Evolutionary conservation across 129 eudicot species (phyloP).

Genomic region (Ambrosia trifida): DNA sequence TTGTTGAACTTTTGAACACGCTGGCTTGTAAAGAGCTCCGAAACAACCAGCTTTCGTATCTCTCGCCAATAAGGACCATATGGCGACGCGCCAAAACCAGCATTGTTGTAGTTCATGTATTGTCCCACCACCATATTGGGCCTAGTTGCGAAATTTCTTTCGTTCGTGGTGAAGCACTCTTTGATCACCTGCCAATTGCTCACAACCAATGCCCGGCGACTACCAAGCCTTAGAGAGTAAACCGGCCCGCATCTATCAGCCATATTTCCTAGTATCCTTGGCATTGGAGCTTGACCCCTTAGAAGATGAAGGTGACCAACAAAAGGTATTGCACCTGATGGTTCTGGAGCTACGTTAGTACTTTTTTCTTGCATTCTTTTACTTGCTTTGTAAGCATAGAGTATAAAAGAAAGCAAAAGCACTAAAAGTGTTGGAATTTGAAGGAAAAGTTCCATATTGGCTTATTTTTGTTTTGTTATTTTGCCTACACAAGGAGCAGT

Average conservation of each 20-base stretch:
- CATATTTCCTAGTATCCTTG: slow-evolving; percentile 31
- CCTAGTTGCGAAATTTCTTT: slow-evolving; percentile 41
- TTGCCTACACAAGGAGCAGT: too few species aligned
- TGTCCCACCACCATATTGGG: slow-evolving; percentile 40
- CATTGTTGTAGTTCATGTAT: slow-evolving; percentile 37
- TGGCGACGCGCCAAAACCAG: slow-evolving; percentile 39
- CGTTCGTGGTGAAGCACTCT: slow-evolving; percentile 28
- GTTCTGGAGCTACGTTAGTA: slow-evolving; percentile 40
- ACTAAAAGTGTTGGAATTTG: neutral
- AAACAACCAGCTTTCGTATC: slow-evolving; percentile 46
- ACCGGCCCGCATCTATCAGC: slow-evolving; percentile 30
- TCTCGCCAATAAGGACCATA: slow-evolving; percentile 63
- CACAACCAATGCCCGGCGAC: slow-evolving; percentile 39
- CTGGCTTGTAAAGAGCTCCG: slow-evolving; percentile 38
- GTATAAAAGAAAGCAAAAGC: slow-evolving; percentile 8
- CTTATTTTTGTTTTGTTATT: neutral
- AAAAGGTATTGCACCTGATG: slow-evolving; percentile 52
- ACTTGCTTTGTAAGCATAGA: neutral
- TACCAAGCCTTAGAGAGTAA: slow-evolving; percentile 39
- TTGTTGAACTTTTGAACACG: slow-evolving; percentile 38
- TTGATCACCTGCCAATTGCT: slow-evolving; percentile 44
- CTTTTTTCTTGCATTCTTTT: neutral
- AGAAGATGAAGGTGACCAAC: slow-evolving; percentile 49
- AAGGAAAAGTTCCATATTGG: neutral
- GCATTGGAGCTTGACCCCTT: slow-evolving; percentile 34